Percentiles rank a stretch among this genome's conserved stretches.
Conservation (phyloP, 805 yeast genomes). For the Vanderwaltozyma verrucispora region DNA sequence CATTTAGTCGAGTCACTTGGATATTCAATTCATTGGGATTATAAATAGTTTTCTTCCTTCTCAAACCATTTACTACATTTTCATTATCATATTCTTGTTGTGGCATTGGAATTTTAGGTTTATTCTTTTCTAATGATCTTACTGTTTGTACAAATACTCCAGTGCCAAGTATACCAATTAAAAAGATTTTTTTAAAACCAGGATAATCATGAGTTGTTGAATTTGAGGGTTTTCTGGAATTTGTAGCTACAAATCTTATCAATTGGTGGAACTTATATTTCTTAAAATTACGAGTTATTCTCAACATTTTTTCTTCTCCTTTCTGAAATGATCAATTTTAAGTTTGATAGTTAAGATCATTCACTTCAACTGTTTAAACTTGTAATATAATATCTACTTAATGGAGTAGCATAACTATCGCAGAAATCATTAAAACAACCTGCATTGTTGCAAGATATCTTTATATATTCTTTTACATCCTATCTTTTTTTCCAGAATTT, state of each 20-base stretch:
- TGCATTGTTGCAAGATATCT: too few species aligned
- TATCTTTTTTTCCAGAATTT: too few species aligned
- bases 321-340: not conserved
- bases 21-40: slow-evolving; percentile 33
- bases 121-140: slow-evolving; percentile 25
- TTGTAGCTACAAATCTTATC: too few species aligned
- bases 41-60: slow-evolving; percentile 38
- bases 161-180: slow-evolving; percentile 38
- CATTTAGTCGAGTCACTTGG: slow-evolving; percentile 9
- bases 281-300: too few species aligned
- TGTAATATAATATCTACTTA: too few species aligned
- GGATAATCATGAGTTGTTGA: not conserved
- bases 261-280: too few species aligned
- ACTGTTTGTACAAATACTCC: slow-evolving; percentile 33
- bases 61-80: slow-evolving; percentile 36
- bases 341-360: too few species aligned
- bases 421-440: too few species aligned
- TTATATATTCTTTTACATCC: too few species aligned
- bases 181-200: slow-evolving; percentile 29
- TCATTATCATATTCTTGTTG: slow-evolving; percentile 34
- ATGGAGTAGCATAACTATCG: too few species aligned
- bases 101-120: slow-evolving; percentile 27
- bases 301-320: not conserved
- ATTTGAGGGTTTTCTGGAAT: too few species aligned
- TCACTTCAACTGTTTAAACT: too few species aligned